These are phyloP conservation scores for Beauveria brongniartii DNA, from an alignment of 2,329 filamentous ascomycete species.

Conservation along the genomic window DNA sequence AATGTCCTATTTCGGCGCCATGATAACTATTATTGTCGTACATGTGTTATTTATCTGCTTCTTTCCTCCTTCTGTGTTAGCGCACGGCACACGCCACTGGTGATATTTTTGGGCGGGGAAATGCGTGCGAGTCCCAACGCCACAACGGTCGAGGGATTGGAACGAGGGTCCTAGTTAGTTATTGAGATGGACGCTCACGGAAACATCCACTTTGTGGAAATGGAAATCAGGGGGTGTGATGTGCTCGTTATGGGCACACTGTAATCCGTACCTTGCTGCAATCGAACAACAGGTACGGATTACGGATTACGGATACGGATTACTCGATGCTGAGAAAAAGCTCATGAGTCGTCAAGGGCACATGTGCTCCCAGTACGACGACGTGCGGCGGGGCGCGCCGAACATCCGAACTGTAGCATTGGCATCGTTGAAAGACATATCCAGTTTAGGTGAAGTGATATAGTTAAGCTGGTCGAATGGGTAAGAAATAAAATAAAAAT, in stretches of 20 bases:
- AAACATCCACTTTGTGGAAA: background rate
- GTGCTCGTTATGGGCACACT: background rate
- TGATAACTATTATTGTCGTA: too few relatives aligned
- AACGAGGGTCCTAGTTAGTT: background rate
- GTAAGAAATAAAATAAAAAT: background rate
- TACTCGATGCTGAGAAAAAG: background rate
- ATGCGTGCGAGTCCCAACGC: background rate
- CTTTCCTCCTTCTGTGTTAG: background rate
- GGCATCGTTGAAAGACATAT: background rate
- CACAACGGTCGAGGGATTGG: slow-evolving; percentile 1
- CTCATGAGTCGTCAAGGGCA: slow-evolving; percentile 1
- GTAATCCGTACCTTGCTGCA: too few relatives aligned
- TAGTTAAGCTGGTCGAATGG: background rate
- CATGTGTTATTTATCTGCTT: background rate
- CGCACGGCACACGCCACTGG: background rate
- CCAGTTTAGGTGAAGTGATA: too few relatives aligned
- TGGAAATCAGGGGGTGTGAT: background rate
- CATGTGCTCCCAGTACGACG: background rate
- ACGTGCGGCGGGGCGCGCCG: background rate
- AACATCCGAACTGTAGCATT: background rate
- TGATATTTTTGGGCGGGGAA: background rate
- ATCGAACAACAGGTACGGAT: background rate
- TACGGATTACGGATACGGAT: too few relatives aligned
- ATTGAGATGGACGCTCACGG: background rate
- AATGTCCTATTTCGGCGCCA: background rate